These are phyloP conservation scores for Entophlyctis luteolus DNA, from an alignment of 192 early-diverging fungal genomes.

Conservation along the genomic window DNA sequence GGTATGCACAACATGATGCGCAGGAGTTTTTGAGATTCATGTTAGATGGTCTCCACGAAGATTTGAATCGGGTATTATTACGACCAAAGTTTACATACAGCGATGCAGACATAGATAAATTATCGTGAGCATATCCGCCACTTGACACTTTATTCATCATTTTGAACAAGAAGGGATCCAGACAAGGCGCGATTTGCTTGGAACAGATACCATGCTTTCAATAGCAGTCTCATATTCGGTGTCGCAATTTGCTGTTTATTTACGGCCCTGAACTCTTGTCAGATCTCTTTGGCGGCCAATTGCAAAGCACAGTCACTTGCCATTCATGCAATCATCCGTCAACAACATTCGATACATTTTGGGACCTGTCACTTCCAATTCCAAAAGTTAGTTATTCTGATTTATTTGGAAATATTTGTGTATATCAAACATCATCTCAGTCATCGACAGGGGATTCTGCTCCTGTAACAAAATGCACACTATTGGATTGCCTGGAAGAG, in stretches of 20 bases:
- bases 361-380: conserved; percentile 56
- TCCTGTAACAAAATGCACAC: conserved; percentile 7
- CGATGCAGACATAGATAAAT: conserved; percentile 36
- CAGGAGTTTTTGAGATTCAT: conserved; percentile 56
- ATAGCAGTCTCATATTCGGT: conserved; percentile 44
- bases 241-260: neutral
- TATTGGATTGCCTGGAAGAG: conserved; percentile 56
- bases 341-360: conserved; percentile 53
- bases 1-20: conserved; percentile 54
- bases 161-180: conserved; percentile 31
- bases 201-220: conserved; percentile 37
- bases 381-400: conserved; percentile 30
- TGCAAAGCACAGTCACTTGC: conserved; percentile 48
- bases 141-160: neutral
- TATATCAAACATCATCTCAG: neutral
- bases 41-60: conserved; percentile 50
- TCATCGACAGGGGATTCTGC: neutral
- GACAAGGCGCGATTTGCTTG: conserved; percentile 47
- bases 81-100: conserved; percentile 41
- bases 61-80: conserved; percentile 40
- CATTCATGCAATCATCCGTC: conserved; percentile 40
- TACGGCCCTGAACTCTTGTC: neutral
- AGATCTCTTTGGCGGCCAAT: conserved; percentile 56
- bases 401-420: neutral
- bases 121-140: conserved; percentile 26